Evolutionary conservation across 108 stramenopile species (phyloP), one percentile per base, ranked within the genome.

Genomic region (Nitzschia palea): DNA sequence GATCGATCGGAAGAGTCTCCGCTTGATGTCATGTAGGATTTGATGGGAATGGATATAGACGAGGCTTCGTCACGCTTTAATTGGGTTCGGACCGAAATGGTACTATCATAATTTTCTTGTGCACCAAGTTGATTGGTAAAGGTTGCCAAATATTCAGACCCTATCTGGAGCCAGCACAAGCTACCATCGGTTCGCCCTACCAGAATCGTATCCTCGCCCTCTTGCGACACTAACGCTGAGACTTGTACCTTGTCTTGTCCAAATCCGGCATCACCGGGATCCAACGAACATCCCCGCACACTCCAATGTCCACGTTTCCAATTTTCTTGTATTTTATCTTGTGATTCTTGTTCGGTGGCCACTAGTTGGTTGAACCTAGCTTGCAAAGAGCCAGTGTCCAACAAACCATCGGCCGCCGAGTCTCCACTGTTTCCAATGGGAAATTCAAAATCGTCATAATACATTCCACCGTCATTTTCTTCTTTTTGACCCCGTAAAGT

Each of bases 161-260:
- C 84, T 40, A 86, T 27, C 61, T 72, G 40, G 9, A 88, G 58
- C 36, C 86, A 66, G 40, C 74, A 77, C 28, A 86, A 62, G 0
- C 80, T 80, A 4, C 87, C 87, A 68, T 88, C 85, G 6, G 85
- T 77, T 29, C 80, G 71, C 8, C 78, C 87, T 0, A 88, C 87
- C 15, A 67, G 35, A 6, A 67, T 17, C 4, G 42, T 42, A 3
- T 30, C 6, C 4, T 56, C 66, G 0, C 40, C 55, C 17, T 43
- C 37, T 3, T 56, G n/a, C 4, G 47, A 10, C 47, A 48, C 4
- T 20, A 48, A 48, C 4, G 47, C 8, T 18, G 47, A 48, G 4
- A 48, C 18, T 48, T 48, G 17, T 18, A 48, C 18, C n/a, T 18
- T 48, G 26, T 18, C 25, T 10, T 54, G 33, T 6, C 40, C 40